Percentiles rank a stretch among this genome's conserved stretches.
Evolutionary conservation across 345 rosid genomes (phyloP).

Genomic region (Bretschneidera sinensis): DNA sequence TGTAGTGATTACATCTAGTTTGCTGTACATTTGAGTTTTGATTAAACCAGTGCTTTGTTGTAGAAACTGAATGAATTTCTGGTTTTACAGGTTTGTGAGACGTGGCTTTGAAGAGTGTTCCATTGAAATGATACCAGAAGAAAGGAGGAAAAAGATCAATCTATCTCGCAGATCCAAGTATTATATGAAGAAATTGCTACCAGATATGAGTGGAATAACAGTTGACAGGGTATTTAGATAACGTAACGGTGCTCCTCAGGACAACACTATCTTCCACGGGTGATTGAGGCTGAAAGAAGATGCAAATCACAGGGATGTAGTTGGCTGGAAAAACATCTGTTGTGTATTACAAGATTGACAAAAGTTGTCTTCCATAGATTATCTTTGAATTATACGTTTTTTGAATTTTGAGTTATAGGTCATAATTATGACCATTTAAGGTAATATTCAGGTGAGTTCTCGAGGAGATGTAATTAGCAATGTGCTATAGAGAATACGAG

Average conservation of each 20-base stretch:
- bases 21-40: neutral
- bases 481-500: too few relatives aligned
- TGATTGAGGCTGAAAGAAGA: too few relatives aligned
- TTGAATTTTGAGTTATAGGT: too few relatives aligned
- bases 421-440: too few relatives aligned
- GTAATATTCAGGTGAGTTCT: too few relatives aligned
- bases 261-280: neutral
- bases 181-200: slow-evolving; percentile 69
- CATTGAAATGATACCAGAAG: slow-evolving; percentile 63
- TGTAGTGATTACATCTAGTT: neutral
- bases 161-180: slow-evolving; percentile 77
- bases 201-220: slow-evolving; percentile 72
- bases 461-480: too few relatives aligned
- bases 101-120: slow-evolving; percentile 81
- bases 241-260: slow-evolving; percentile 10
- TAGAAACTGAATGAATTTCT: slow-evolving; percentile 8
- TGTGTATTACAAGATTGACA: too few relatives aligned
- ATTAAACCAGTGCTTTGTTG: neutral
- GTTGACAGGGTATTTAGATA: slow-evolving; percentile 27
- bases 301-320: too few relatives aligned
- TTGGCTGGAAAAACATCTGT: too few relatives aligned
- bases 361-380: too few relatives aligned
- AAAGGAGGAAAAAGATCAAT: slow-evolving; percentile 69
- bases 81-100: slow-evolving; percentile 56
- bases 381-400: too few relatives aligned